Evolutionary conservation across 768 basidiomycete species (phyloP).

Genomic region (Kwoniella sp.): DNA sequence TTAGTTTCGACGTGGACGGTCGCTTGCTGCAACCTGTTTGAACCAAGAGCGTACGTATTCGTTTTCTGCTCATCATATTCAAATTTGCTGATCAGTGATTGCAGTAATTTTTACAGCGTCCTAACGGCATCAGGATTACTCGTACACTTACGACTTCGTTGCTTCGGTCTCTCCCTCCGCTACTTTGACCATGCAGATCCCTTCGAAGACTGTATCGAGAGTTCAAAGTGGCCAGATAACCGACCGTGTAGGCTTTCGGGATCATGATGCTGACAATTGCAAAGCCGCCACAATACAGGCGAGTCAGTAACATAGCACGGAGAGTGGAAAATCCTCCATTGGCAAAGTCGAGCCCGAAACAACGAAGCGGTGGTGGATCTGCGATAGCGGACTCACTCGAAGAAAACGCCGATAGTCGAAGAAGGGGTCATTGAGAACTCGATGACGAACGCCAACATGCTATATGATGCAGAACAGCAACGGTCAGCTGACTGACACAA

Average conservation of each 20-base stretch:
- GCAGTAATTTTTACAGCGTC: too few relatives aligned
- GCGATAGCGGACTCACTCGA: conserved; percentile 14
- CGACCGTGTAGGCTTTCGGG: conserved; percentile 17
- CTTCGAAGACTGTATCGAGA: conserved; percentile 15
- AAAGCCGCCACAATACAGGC: background rate
- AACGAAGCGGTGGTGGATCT: background rate
- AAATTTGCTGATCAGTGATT: too few relatives aligned
- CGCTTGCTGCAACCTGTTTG: conserved; percentile 14
- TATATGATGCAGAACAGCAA: too few relatives aligned
- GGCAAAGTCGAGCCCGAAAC: too few relatives aligned
- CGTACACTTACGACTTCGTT: conserved; percentile 7
- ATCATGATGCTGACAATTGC: conserved; percentile 2
- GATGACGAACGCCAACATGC: conserved; percentile 13
- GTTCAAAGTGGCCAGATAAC: conserved; percentile 15
- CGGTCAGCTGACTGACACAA: too few relatives aligned
- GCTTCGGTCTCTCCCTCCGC: background rate
- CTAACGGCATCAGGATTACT: too few relatives aligned
- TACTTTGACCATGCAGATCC: background rate
- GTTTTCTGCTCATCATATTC: background rate
- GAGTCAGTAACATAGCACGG: too few relatives aligned
- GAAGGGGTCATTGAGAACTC: conserved; percentile 11
- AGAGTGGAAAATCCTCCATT: too few relatives aligned
- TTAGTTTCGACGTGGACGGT: conserved; percentile 21
- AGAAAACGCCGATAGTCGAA: conserved; percentile 15
- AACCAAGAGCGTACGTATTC: conserved; percentile 14